Percentiles rank a stretch among this genome's conserved stretches.
Conservation (phyloP, 2,329 filamentous ascomycete species). For the Moelleriella libera region DNA sequence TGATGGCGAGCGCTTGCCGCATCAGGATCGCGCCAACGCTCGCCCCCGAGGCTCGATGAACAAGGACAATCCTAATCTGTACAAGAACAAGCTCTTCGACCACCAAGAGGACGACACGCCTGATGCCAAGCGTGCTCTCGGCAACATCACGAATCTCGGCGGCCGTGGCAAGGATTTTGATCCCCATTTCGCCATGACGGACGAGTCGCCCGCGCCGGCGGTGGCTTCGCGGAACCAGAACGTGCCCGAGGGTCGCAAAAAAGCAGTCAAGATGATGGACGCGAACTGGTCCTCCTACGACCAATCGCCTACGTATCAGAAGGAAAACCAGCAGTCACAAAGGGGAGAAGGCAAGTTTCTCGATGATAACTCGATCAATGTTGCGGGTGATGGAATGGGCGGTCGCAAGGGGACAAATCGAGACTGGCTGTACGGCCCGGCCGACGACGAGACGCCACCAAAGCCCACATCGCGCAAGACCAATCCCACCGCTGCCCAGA, state of each 20-base stretch:
- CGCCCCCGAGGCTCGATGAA: conserved; percentile 39
- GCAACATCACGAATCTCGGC: conserved; percentile 58
- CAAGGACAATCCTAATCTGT: conserved; percentile 55
- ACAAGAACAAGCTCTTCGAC: conserved; percentile 62
- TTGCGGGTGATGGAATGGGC: conserved; percentile 54
- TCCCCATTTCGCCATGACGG: conserved; percentile 62
- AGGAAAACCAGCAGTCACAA: conserved; percentile 28
- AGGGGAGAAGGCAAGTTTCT: conserved; percentile 35
- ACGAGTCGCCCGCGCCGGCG: conserved; percentile 41
- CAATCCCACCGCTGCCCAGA: conserved; percentile 8
- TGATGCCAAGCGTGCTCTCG: conserved; percentile 32
- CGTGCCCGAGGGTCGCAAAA: conserved; percentile 45
- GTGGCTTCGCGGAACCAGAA: conserved; percentile 24
- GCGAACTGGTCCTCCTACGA: conserved; percentile 45
- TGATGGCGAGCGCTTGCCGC: conserved; percentile 45
- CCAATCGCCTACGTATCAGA: conserved; percentile 35
- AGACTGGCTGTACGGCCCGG: conserved; percentile 44
- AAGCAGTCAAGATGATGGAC: conserved; percentile 62
- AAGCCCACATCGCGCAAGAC: conserved; percentile 21
- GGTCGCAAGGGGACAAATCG: conserved; percentile 38
- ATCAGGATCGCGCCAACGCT: conserved; percentile 28
- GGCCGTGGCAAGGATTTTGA: conserved; percentile 65
- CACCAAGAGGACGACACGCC: conserved; percentile 31
- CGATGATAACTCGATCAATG: conserved; percentile 23
- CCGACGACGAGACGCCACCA: conserved; percentile 24